Evolutionary conservation across 345 rosid species (phyloP), one percentile per base, ranked within the genome.

Genomic region (Psidium friedrichsthalianum): DNA sequence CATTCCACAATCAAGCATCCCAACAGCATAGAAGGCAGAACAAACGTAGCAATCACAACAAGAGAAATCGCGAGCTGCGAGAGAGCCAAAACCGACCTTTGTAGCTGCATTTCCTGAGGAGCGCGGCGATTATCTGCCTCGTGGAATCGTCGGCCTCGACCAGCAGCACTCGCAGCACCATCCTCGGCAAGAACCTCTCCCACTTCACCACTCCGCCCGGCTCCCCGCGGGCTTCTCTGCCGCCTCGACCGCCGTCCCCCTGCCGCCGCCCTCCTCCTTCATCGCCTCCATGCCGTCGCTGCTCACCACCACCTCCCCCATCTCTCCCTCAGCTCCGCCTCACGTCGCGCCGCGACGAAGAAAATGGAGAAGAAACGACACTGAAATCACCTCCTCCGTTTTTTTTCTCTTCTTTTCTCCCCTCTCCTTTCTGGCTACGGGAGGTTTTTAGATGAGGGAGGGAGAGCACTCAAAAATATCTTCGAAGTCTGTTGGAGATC

Each of bases 131-230:
- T 69, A 97, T 95, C 90, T 97, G 98, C 82, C 99, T 90, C 16
- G 99, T 97, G 1, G 98, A 97, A 89, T 96, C 99, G 85, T 97
- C 99, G 42, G 98, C 95, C 90, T 97, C 99, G 8, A 96, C 97
- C 5, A 97, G 91, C 91, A 97, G 88, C 32, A 97, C 98, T 82
- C 95, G 92, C 22, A 96, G 90, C 3, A 88, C 91, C 88, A 95
- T 93, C 85, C 85, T 92, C 0, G 96, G 97, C 59, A 97, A 90
- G 86, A 96, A 92, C 85, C 86, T 92, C 89, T 91, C 98, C 98
- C 98, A 92, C 88, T 88, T 92, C 84, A 90, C 90, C 83, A 90
- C 54, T 8, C 92, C 96, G 80, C 88, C 15, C 27, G 82, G 29
- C 74, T 55, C 51, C 86, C 78, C 36, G 59, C 51, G 40, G 24